Percentiles rank a stretch among this genome's conserved stretches.
Conservation (phyloP, 805 yeast species). For the Starmerella davenportii region DNA sequence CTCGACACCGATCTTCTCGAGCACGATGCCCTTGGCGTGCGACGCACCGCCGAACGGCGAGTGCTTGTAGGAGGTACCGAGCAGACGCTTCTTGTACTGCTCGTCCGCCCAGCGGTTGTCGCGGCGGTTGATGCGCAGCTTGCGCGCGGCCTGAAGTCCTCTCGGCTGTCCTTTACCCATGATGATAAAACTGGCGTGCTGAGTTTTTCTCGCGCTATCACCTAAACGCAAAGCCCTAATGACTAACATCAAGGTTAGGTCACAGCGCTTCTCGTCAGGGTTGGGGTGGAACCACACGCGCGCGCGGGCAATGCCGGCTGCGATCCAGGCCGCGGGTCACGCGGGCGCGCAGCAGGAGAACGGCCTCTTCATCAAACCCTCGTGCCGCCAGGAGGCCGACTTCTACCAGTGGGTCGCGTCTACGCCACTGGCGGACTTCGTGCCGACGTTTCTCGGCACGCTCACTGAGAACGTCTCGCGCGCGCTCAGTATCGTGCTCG, state of each 20-base stretch:
- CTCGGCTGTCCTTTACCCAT: constrained; percentile 97
- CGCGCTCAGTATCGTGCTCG: constrained; percentile 36
- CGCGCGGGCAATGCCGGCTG: no score
- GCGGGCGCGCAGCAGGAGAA: constrained; percentile 57
- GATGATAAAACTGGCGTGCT: constrained; percentile 12
- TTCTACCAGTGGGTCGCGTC: constrained; percentile 38
- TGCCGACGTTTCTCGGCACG: constrained; percentile 48
- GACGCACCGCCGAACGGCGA: constrained; percentile 99
- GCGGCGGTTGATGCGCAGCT: constrained; percentile 98
- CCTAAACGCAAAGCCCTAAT: not conserved
- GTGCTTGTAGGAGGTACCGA: constrained; percentile 99
- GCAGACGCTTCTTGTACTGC: constrained; percentile 93
- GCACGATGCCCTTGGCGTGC: constrained; percentile 99
- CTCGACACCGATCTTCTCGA: constrained; percentile 98
- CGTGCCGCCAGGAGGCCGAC: constrained; percentile 46
- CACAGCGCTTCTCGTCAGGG: no score
- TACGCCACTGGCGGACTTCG: constrained; percentile 19
- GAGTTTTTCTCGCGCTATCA: not conserved
- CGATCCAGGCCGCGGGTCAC: constrained; percentile 84
- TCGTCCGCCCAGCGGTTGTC: constrained; percentile 99
- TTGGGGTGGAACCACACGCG: no score
- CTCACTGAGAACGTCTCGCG: constrained; percentile 24
- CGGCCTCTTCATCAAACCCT: constrained; percentile 52
- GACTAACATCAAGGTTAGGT: no score
- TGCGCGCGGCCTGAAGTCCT: constrained; percentile 99